phyloP scores from a whole-genome alignment of 2,329 filamentous ascomycete species.

The Paramyrothecium sp. region DNA sequence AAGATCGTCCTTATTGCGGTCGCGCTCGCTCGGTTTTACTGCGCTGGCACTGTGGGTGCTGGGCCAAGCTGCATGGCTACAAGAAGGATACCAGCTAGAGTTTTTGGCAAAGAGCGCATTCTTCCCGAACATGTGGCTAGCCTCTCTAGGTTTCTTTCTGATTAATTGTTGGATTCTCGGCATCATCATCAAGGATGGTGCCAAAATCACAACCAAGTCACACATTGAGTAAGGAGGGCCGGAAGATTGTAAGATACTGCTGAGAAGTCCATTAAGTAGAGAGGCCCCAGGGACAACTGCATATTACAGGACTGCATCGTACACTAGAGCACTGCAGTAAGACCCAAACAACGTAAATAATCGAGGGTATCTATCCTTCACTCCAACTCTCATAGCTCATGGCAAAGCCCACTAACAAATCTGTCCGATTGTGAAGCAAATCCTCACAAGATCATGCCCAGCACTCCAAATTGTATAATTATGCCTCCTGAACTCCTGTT shows the following conservation, averaged over 20 bases:
- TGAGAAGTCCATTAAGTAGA: conserved; percentile 9
- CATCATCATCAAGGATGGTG: conserved; percentile 69
- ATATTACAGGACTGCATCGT: neutral
- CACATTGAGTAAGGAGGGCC: conserved; percentile 19
- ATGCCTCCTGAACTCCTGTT: conserved; percentile 13
- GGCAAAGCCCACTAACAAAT: conserved; percentile 13
- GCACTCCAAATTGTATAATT: conserved; percentile 14
- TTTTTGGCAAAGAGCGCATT: conserved; percentile 83
- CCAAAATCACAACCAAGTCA: conserved; percentile 10
- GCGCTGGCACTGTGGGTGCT: conserved; percentile 72
- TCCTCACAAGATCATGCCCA: neutral
- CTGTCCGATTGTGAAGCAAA: conserved; percentile 5
- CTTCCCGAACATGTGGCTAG: conserved; percentile 76
- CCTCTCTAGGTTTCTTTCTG: conserved; percentile 76
- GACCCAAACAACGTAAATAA: conserved; percentile 11
- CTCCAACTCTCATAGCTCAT: conserved; percentile 10
- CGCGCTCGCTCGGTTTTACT: conserved; percentile 58
- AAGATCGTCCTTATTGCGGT: conserved; percentile 66
- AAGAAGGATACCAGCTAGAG: conserved; percentile 73
- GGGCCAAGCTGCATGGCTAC: conserved; percentile 74
- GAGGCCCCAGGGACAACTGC: too few species aligned
- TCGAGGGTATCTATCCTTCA: conserved; percentile 20
- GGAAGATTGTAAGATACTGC: conserved; percentile 4
- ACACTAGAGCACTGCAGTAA: neutral
- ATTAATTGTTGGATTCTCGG: conserved; percentile 88